Evolutionary conservation across 164 flowering plant genomes (phyloP).

Genomic region (Berberis thunbergii): DNA sequence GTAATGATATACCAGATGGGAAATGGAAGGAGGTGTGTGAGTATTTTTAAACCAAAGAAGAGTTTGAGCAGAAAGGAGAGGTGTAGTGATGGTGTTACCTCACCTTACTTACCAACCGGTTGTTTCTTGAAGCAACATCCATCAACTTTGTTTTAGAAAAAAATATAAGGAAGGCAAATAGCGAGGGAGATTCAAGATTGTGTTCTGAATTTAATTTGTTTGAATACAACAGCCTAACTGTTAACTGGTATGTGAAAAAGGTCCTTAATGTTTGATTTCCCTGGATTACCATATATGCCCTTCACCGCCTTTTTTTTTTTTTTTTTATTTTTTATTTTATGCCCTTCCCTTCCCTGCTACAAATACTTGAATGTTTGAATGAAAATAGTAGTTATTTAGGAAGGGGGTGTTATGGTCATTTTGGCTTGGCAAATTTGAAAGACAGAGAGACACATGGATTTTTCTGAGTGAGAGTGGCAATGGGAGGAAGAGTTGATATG

Average conservation of each 20-base stretch:
- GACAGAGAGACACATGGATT: too few relatives aligned
- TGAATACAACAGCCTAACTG: constrained; percentile 20
- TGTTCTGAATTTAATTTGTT: neutral
- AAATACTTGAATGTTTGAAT: too few relatives aligned
- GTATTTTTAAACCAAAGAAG: constrained; percentile 8
- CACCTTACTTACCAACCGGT: constrained; percentile 37
- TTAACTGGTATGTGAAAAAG: neutral
- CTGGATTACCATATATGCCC: too few relatives aligned
- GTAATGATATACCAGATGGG: neutral
- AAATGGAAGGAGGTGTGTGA: neutral
- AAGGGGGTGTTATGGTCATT: too few relatives aligned
- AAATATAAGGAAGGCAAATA: constrained; percentile 13
- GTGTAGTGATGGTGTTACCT: constrained; percentile 11
- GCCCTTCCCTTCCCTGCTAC: too few relatives aligned
- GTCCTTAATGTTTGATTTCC: neutral
- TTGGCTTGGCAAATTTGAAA: too few relatives aligned
- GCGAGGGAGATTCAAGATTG: constrained; percentile 17
- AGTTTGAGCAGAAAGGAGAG: constrained; percentile 5
- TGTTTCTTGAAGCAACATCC: constrained; percentile 56
- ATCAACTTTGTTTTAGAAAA: constrained; percentile 19
- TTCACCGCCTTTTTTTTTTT: too few relatives aligned
- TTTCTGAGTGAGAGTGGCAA: too few relatives aligned
- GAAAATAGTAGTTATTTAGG: too few relatives aligned
- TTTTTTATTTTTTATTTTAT: too few relatives aligned
- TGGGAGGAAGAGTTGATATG: too few relatives aligned